Evolutionary conservation across 805 yeast species (phyloP).

Genomic region (Starmerella powellii): DNA sequence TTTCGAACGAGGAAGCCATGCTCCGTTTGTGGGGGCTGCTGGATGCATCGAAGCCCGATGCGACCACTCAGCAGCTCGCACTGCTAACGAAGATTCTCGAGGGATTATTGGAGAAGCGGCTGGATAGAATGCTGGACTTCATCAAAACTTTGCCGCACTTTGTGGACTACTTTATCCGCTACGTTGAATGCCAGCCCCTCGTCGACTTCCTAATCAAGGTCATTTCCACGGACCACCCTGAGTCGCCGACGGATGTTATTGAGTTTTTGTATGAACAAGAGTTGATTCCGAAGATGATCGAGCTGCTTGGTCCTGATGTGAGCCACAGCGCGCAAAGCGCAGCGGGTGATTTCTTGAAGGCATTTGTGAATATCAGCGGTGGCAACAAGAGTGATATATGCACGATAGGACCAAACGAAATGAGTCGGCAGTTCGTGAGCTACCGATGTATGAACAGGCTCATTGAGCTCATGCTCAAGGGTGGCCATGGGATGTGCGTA

Average conservation of each 20-base stretch:
- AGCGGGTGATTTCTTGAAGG: slow-evolving; percentile 89
- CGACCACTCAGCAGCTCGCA: slow-evolving; percentile 61
- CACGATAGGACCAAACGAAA: slow-evolving; percentile 89
- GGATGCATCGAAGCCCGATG: slow-evolving; percentile 35
- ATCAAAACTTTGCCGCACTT: slow-evolving; percentile 55
- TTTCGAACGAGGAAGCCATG: slow-evolving; percentile 57
- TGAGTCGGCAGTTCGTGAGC: slow-evolving; percentile 81
- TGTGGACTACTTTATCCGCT: slow-evolving; percentile 69
- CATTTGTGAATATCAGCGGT: slow-evolving; percentile 85
- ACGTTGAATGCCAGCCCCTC: slow-evolving; percentile 83
- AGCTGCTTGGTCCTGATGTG: slow-evolving; percentile 54
- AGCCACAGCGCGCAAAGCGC: slow-evolving; percentile 75
- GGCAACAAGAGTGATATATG: slow-evolving; percentile 82
- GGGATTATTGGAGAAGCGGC: slow-evolving; percentile 76
- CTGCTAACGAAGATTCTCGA: slow-evolving; percentile 87
- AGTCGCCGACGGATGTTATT: slow-evolving; percentile 75
- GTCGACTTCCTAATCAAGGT: slow-evolving; percentile 87
- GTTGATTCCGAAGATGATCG: slow-evolving; percentile 59
- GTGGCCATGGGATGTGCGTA: slow-evolving; percentile 77
- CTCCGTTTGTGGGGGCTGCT: slow-evolving; percentile 68
- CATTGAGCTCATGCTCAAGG: slow-evolving; percentile 60
- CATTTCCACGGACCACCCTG: slow-evolving; percentile 86
- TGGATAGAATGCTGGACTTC: slow-evolving; percentile 63
- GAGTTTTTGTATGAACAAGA: slow-evolving; percentile 60
- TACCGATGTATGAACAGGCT: slow-evolving; percentile 52